Conservation (phyloP, 2,329 filamentous ascomycete genomes). For the Stachybotrys chlorohalonatus region DNA sequence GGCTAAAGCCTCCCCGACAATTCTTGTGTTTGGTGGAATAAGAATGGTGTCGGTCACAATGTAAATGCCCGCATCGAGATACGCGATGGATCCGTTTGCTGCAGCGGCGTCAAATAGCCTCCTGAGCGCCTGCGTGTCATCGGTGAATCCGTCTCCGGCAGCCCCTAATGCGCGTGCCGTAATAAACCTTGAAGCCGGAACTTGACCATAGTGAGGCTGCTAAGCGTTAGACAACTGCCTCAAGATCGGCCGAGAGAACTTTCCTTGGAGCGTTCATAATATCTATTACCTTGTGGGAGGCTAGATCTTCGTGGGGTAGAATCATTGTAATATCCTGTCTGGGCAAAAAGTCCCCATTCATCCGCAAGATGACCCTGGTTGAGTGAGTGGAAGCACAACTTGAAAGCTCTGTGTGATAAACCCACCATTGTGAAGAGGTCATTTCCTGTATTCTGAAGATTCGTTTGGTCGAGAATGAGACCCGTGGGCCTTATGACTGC, state of each 20-base stretch:
- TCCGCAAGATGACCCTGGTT: conserved; percentile 15
- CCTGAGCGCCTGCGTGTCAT: conserved; percentile 60
- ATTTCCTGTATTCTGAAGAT: conserved; percentile 3
- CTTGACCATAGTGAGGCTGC: conserved; percentile 57
- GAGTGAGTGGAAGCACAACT: conserved; percentile 3
- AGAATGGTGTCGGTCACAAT: conserved; percentile 45
- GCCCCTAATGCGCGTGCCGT: conserved; percentile 46
- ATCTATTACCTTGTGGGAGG: conserved; percentile 44
- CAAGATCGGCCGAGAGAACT: not conserved
- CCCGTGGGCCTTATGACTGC: conserved; percentile 11
- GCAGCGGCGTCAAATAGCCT: conserved; percentile 43
- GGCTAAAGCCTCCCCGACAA: conserved; percentile 51
- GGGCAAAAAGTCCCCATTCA: conserved; percentile 9
- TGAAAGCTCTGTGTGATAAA: too few relatives aligned
- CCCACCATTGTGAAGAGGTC: conserved; percentile 17
- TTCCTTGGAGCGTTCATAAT: conserved; percentile 62
- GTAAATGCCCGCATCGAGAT: conserved; percentile 54
- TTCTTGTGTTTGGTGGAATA: conserved; percentile 39
- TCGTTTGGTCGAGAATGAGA: conserved; percentile 7
- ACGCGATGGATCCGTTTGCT: conserved; percentile 46
- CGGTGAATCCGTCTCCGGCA: conserved; percentile 61
- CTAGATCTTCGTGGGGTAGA: conserved; percentile 9
- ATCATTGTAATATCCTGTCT: conserved; percentile 11
- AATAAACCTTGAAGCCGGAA: conserved; percentile 51
- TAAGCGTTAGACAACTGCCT: not conserved